phyloP scores from a whole-genome alignment of 257 asterid species.

The Verbena officinalis region DNA sequence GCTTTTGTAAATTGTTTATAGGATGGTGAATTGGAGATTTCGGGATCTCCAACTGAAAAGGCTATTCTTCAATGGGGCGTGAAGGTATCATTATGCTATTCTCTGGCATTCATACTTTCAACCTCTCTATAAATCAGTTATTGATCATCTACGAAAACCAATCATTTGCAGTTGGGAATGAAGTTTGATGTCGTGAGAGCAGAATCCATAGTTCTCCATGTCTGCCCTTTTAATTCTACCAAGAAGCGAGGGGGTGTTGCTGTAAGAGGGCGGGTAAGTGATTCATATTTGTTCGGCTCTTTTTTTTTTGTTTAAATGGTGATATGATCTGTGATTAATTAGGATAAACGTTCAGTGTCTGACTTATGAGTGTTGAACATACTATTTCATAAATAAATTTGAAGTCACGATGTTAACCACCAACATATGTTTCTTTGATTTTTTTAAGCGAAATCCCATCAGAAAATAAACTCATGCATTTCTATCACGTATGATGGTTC shows the following conservation, averaged over 20 bases:
- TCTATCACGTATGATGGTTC: neutral
- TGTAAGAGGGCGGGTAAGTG: slow-evolving; percentile 66
- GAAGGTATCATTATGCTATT: slow-evolving; percentile 51
- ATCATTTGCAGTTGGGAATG: slow-evolving; percentile 77
- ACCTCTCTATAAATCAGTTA: slow-evolving; percentile 22
- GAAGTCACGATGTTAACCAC: slow-evolving; percentile 7
- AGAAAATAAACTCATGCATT: neutral
- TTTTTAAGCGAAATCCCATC: neutral
- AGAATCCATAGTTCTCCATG: slow-evolving; percentile 81
- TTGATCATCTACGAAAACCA: slow-evolving; percentile 22
- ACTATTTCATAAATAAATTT: neutral
- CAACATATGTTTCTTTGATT: slow-evolving; percentile 2
- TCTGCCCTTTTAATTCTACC: slow-evolving; percentile 90
- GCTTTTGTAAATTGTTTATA: slow-evolving; percentile 24
- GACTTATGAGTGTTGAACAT: neutral
- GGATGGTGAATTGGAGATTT: slow-evolving; percentile 80
- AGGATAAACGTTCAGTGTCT: neutral
- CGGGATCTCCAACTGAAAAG: slow-evolving; percentile 98
- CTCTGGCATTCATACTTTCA: slow-evolving; percentile 14
- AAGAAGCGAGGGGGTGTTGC: slow-evolving; percentile 96
- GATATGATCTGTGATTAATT: slow-evolving; percentile 10
- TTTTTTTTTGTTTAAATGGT: neutral
- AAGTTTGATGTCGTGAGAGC: slow-evolving; percentile 75
- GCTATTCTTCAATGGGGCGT: slow-evolving; percentile 95
- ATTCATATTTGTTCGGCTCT: slow-evolving; percentile 13